Evolutionary conservation across 2,329 filamentous ascomycete species (phyloP).

Genomic region (Botryotinia convoluta): DNA sequence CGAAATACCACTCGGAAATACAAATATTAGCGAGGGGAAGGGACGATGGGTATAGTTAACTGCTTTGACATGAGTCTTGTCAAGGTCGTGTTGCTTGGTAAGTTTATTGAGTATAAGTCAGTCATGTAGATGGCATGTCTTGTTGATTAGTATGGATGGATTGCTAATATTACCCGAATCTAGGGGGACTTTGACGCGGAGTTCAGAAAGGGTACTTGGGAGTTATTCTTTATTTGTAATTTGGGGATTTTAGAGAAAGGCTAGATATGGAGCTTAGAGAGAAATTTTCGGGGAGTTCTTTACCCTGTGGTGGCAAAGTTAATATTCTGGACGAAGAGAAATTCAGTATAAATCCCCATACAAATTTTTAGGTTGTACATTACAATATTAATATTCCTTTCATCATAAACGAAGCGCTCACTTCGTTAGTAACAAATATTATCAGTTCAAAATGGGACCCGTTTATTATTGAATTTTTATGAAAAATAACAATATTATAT

Average conservation of each 20-base stretch:
- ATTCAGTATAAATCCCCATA: no score
- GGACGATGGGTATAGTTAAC: background rate
- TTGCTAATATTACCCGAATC: background rate
- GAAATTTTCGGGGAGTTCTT: background rate
- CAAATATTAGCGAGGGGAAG: background rate
- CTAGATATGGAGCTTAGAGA: fast-evolving
- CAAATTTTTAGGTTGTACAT: no score
- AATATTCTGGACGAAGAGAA: no score
- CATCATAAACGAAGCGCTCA: no score
- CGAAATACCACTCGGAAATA: background rate
- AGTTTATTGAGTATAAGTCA: background rate
- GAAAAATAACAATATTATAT: no score
- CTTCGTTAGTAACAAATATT: no score
- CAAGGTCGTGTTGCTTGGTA: background rate
- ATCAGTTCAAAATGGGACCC: no score
- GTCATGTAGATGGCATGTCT: background rate
- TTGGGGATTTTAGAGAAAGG: fast-evolving
- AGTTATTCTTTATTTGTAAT: fast-evolving
- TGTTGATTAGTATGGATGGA: background rate
- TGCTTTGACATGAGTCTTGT: background rate
- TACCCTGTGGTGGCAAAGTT: no score
- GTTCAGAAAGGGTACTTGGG: background rate
- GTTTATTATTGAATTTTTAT: no score
- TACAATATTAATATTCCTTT: no score
- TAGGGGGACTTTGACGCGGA: background rate